Evolutionary conservation across 257 asterid genomes (phyloP).

Genomic region (Salvia splendens): DNA sequence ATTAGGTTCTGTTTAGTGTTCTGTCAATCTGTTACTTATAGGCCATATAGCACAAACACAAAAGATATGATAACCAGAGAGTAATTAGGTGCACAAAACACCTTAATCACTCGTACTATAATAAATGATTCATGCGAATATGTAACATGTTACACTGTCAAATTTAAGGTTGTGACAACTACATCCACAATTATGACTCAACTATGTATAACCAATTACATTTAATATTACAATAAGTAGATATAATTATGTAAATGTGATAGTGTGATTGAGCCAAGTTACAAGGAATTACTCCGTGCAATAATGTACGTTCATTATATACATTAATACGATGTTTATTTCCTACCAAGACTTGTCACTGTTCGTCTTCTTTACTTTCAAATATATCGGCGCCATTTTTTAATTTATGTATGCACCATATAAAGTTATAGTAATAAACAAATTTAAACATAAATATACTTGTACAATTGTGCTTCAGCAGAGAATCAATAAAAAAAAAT

Average conservation of each 20-base stretch:
- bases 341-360: neutral
- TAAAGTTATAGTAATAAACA: neutral
- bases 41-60: too few relatives aligned
- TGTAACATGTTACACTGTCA: neutral
- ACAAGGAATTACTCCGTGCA: slow-evolving; percentile 2
- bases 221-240: neutral
- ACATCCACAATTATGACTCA: neutral
- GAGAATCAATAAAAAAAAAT: neutral
- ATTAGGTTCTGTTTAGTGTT: too few relatives aligned
- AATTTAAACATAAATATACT: neutral
- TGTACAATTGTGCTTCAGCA: neutral
- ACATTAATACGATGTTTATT: neutral
- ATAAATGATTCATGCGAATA: too few relatives aligned
- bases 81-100: too few relatives aligned
- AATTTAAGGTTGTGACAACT: neutral
- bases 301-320: neutral
- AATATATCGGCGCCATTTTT: too few relatives aligned
- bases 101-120: too few relatives aligned
- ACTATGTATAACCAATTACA: neutral
- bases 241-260: neutral
- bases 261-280: neutral
- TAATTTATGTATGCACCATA: too few relatives aligned
- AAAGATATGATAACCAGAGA: too few relatives aligned
- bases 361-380: neutral
- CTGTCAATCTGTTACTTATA: too few relatives aligned